Conservation (phyloP, 2,329 filamentous ascomycete genomes). For the Fusarium bulbicola region DNA sequence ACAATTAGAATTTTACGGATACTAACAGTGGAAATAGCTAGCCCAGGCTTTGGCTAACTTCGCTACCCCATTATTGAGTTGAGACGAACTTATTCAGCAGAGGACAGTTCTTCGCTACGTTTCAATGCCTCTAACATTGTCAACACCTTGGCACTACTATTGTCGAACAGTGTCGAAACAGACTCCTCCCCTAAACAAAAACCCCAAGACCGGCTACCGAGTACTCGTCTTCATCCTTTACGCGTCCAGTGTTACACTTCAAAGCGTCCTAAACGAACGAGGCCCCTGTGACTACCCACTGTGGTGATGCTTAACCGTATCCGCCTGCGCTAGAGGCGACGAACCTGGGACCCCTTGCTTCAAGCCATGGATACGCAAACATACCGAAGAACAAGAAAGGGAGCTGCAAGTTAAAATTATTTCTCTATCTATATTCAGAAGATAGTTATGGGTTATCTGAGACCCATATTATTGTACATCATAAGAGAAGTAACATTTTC, state of each 20-base stretch:
- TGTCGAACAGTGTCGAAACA: constrained; percentile 29
- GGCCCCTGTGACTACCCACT: constrained; percentile 28
- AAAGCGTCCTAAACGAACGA: constrained; percentile 13
- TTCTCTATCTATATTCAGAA: not conserved
- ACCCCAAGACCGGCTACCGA: not conserved
- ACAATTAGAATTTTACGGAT: constrained; percentile 11
- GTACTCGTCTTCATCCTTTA: constrained; percentile 13
- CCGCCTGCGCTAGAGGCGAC: constrained; percentile 33
- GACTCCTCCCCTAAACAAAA: constrained; percentile 18
- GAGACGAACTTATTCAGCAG: constrained; percentile 1
- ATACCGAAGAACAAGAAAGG: not conserved
- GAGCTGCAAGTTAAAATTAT: not conserved
- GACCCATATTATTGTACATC: not conserved
- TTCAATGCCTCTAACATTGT: constrained; percentile 1
- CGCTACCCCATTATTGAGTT: constrained; percentile 8
- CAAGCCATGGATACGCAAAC: constrained; percentile 17
- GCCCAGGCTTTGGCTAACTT: constrained; percentile 14
- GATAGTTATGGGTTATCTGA: not conserved
- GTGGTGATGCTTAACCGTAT: constrained; percentile 37
- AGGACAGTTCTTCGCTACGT: constrained; percentile 6
- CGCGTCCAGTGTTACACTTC: constrained; percentile 27
- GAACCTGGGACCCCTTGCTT: constrained; percentile 27
- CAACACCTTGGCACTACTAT: not conserved
- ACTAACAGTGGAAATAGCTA: constrained; percentile 23
- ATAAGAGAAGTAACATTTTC: not conserved